Percentiles rank a stretch among this genome's conserved stretches.
Evolutionary conservation across 163 green algal genomes (phyloP).

Genomic region (Volvox carteri): DNA sequence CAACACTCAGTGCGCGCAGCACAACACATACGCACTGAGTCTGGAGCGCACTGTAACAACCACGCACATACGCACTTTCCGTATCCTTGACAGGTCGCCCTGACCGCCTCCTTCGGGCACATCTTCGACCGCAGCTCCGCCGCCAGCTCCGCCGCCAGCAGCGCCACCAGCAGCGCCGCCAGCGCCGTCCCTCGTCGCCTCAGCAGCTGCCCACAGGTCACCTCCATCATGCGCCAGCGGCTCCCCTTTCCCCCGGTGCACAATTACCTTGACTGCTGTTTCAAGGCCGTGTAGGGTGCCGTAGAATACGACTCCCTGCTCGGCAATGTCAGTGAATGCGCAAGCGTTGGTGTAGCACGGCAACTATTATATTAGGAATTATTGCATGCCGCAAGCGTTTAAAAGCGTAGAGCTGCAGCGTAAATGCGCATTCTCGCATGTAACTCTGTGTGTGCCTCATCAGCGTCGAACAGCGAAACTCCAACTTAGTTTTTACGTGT

Average conservation of each 20-base stretch:
- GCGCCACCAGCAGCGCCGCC: background rate
- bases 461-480: too few relatives aligned
- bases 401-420: too few relatives aligned
- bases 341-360: too few relatives aligned
- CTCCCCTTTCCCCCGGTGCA: constrained; percentile 40
- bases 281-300: constrained; percentile 44
- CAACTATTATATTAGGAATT: too few relatives aligned
- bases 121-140: background rate
- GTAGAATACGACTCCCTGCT: constrained; percentile 40
- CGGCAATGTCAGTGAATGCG: background rate
- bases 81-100: constrained; percentile 32
- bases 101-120: background rate
- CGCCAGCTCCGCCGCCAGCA: background rate
- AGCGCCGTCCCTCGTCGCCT: background rate
- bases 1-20: too few relatives aligned
- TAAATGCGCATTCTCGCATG: too few relatives aligned
- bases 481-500: too few relatives aligned
- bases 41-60: too few relatives aligned
- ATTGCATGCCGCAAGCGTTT: too few relatives aligned
- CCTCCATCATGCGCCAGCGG: constrained; percentile 39
- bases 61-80: constrained; percentile 14
- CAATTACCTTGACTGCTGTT: constrained; percentile 52
- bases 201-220: background rate
- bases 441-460: too few relatives aligned
- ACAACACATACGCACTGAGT: too few relatives aligned